Conservation (phyloP, 2,329 filamentous ascomycete genomes). For the Colletotrichum horii region DNA sequence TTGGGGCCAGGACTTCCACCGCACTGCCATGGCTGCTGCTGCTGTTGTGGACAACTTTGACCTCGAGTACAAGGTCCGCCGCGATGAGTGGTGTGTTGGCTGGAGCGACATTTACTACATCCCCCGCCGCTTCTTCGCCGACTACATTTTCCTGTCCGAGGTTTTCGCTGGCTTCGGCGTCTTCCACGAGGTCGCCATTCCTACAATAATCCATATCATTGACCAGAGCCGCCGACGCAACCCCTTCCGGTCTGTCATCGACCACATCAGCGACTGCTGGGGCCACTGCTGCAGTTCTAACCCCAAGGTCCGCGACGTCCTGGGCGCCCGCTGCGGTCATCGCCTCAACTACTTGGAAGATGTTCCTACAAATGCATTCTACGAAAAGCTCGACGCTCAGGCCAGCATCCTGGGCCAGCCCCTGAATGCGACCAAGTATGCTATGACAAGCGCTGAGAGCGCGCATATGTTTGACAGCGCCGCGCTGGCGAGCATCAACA, state of each 20-base stretch:
- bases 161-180: slow-evolving; percentile 27
- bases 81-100: slow-evolving; percentile 33
- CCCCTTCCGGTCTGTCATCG: slow-evolving; percentile 16
- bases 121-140: slow-evolving; percentile 34
- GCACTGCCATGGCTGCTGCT: slow-evolving; percentile 21
- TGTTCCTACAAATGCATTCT: slow-evolving; percentile 14
- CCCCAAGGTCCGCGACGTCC: slow-evolving; percentile 20
- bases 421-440: slow-evolving; percentile 20
- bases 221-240: slow-evolving; percentile 27
- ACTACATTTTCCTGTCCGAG: slow-evolving; percentile 32
- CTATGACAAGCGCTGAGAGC: slow-evolving; percentile 13
- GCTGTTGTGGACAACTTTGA: slow-evolving; percentile 21
- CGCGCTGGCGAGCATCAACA: slow-evolving; percentile 3
- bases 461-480: slow-evolving; percentile 18
- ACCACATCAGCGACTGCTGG: slow-evolving; percentile 25
- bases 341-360: slow-evolving; percentile 23
- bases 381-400: slow-evolving; percentile 20
- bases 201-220: slow-evolving; percentile 36
- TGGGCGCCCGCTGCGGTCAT: slow-evolving; percentile 23
- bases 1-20: slow-evolving; percentile 23
- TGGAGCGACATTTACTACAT: slow-evolving; percentile 40
- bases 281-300: slow-evolving; percentile 24
- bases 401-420: slow-evolving; percentile 12
- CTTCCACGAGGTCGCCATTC: slow-evolving; percentile 36
- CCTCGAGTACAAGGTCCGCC: slow-evolving; percentile 25